Evolutionary conservation across 805 yeast species (phyloP), one percentile per base, ranked within the genome.

Genomic region (Yamadazyma phyllophila): DNA sequence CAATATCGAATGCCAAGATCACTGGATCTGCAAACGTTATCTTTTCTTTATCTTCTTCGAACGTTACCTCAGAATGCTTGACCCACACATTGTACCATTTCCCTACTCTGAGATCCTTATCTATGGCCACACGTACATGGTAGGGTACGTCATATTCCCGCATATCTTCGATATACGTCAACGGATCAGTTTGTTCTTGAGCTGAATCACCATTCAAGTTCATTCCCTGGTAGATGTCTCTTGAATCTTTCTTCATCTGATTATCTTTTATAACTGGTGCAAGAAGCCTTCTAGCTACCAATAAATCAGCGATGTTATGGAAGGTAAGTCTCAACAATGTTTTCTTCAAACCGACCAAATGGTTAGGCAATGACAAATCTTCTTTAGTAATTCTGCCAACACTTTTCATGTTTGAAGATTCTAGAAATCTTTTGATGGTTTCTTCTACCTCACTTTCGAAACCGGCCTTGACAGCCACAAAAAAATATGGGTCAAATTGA

Each of bases 11-110:
- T 0, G 99, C 99, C 59, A 94, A 63, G 1, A 95, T 92, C 7
- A 94, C 97, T 0, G 98, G 98, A 62, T 94, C 99, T 3, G 99
- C 96, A 66, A 96, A 95, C 32, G 96, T 95, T 40, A 91, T 83
- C 55, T 85, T 83, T 27, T 86, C 89, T 13, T 76, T 71, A 48
- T 83, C 78, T 57, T 84, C 90, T 13, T 67, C 72, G 24, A 87
- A 63, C 8, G 66, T 67, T 3, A 82, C 68, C 11, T 73, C 71
- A 0, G 83, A 83, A 37, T 81, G 78, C 14, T 73, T 74, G 4
- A 85, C 85, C 39, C 78, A 78, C 1, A 91, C 92, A 24, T 79
- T 77, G 62, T 92, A 94, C 99, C 99, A 94, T 65, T 91, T 91
- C 13, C 99, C 98, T 8, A 91, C 96, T 51, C 99, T 76, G 20